Base-by-base conservation (phyloP, 2,329 filamentous ascomycete species). In the Aspergillus sp. region DNA sequence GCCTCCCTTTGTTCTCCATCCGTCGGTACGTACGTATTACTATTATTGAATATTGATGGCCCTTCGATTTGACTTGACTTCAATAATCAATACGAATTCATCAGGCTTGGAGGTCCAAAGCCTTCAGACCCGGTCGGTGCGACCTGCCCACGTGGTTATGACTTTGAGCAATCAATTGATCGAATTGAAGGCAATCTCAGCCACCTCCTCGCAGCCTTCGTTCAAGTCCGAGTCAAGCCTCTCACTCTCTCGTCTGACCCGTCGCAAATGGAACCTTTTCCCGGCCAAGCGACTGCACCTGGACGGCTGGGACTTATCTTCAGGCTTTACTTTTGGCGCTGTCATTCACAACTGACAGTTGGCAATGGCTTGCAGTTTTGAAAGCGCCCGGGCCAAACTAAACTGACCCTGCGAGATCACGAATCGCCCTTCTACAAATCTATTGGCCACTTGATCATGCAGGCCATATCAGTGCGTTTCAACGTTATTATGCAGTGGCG, bases 391-490 rank as follows among this genome's bases (percentile, higher is more conserved):
- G 24, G 27, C 27, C 27, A 31, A 31, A 31, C 27, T 40, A 50
- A 37, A 17, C 11, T 43, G 11, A 43, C 39, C 27, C 46, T 50
- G 52, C 12, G 17, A 4, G 39, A 49, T 27, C 24, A 17, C 43
- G 37, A 56, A 17, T 40, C 9, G 12, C 33, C 39, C 44, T 23
- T 51, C 15, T 24, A 11, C 31, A 31, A 31, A 24, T 39, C 33
- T n/a, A 48, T 48, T 52, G 39, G 52, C 51, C 12, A 12, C 24
- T 31, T 15, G 17, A 23, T 50, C n/a, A 55, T 58, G 51, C 51
- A 58, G 56, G 51, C 50, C 51, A 58, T 58, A 47, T 47, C 51
- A 45, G 27, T 54, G 27, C 33, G 56, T 58, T 58, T 54, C 56
- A 55, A 51, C 47, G 40, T 58, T 55, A 54, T 47, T 33, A 50